A percentile compares a stretch with the other conserved stretches of the same genome.
Evolutionary conservation across 805 yeast species (phyloP).

Genomic region (Nakazawaea sp.): DNA sequence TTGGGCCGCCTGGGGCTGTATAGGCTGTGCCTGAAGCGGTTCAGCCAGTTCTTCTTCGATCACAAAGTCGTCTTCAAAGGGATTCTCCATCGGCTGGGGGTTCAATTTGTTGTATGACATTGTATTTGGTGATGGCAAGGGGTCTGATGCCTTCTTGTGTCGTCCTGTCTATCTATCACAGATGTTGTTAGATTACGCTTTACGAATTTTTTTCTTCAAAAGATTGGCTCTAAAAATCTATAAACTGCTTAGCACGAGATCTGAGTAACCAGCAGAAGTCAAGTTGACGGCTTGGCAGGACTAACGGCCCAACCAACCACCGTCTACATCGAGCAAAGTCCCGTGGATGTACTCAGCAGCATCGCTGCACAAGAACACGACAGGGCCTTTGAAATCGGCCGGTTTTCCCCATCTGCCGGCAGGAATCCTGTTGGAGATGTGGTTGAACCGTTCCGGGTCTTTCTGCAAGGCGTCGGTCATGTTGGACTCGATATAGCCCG

Average conservation of each 20-base stretch:
- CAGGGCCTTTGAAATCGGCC: slow-evolving; percentile 39
- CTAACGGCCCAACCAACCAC: slow-evolving; percentile 40
- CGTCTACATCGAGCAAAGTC: slow-evolving; percentile 45
- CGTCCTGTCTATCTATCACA: too few species aligned
- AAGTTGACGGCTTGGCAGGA: too few species aligned
- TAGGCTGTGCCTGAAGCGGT: not conserved
- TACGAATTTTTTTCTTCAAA: too few species aligned
- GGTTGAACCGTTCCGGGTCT: slow-evolving; percentile 19
- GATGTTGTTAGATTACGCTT: too few species aligned
- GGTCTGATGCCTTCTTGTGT: too few species aligned
- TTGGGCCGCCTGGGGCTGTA: slow-evolving; percentile 1
- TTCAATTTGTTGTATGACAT: slow-evolving; percentile 9
- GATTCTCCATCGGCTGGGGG: slow-evolving; percentile 4
- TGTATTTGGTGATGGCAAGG: not conserved
- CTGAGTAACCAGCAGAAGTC: too few species aligned
- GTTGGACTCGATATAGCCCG: slow-evolving; percentile 42
- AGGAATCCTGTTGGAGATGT: slow-evolving; percentile 33
- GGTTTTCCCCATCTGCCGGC: slow-evolving; percentile 41
- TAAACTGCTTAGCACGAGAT: too few species aligned
- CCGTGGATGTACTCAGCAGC: slow-evolving; percentile 49
- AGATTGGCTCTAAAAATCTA: too few species aligned
- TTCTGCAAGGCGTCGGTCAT: slow-evolving; percentile 28
- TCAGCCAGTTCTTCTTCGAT: slow-evolving; percentile 1
- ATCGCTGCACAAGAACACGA: slow-evolving; percentile 37
- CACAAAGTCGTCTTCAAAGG: slow-evolving; percentile 6